A percentile compares a stretch with the other conserved stretches of the same genome.
phyloP scores from a whole-genome alignment of 176 grass and related monocot genomes.

The Coix lacrymajobi region DNA sequence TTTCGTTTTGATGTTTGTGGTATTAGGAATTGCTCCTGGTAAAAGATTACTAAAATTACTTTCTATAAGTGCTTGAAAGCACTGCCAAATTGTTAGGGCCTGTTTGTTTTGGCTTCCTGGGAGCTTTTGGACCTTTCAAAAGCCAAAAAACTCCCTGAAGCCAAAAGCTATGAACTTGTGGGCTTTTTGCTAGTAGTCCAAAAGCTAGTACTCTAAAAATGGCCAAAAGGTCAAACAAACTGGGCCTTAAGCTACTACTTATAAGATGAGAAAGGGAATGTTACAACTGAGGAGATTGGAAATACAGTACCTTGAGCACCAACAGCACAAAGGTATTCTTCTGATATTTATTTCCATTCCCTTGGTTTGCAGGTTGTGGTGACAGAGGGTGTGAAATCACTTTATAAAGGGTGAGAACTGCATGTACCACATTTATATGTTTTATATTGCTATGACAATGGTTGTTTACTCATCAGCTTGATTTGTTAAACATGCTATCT shows the following conservation, averaged over 20 bases:
- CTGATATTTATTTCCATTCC: slow-evolving; percentile 8
- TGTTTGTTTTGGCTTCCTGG: neutral
- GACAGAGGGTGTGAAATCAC: slow-evolving; percentile 66
- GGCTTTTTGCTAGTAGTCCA: neutral
- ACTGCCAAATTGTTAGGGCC: neutral
- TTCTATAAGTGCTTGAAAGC: neutral
- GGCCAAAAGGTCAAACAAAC: neutral
- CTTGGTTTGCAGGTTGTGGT: slow-evolving; percentile 57
- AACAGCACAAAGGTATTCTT: neutral
- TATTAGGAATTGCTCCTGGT: neutral
- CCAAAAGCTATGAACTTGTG: neutral
- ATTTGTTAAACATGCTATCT: neutral
- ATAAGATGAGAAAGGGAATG: slow-evolving; percentile 2
- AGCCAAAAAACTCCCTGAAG: neutral
- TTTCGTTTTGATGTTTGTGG: slow-evolving; percentile 8
- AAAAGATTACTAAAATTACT: neutral
- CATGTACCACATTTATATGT: neutral
- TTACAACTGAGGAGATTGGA: neutral
- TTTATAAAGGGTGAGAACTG: slow-evolving; percentile 84
- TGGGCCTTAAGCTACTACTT: neutral
- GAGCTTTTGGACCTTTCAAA: neutral
- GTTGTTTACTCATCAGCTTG: neutral
- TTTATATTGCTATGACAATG: neutral
- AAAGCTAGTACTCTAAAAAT: neutral
- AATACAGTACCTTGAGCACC: slow-evolving; percentile 15